Evolutionary conservation across 352 stramenopile species (phyloP).

Genomic region (Globisporangium paroecandrum): DNA sequence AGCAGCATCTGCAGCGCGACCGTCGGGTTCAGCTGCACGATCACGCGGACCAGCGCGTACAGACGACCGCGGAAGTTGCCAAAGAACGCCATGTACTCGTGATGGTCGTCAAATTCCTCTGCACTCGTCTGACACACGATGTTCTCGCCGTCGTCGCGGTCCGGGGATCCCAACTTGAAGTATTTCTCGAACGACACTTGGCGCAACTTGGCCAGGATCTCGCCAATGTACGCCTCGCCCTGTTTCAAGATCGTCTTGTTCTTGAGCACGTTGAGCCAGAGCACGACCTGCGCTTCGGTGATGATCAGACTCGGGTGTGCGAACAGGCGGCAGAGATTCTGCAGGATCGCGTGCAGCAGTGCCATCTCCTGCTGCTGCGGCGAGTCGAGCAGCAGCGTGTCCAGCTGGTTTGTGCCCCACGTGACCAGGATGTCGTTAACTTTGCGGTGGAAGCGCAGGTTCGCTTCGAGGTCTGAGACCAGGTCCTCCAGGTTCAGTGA

Average conservation of each 20-base stretch:
- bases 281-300: slow-evolving; percentile 66
- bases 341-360: slow-evolving; percentile 41
- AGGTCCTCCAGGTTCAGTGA: slow-evolving; percentile 40
- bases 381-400: slow-evolving; percentile 44
- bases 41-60: slow-evolving; percentile 65
- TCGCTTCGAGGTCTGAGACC: slow-evolving; percentile 43
- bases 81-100: slow-evolving; percentile 70
- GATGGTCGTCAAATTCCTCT: slow-evolving; percentile 73
- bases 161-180: slow-evolving; percentile 70
- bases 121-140: slow-evolving; percentile 37
- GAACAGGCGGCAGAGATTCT: slow-evolving; percentile 55
- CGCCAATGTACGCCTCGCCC: slow-evolving; percentile 31
- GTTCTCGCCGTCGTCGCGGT: slow-evolving; percentile 44
- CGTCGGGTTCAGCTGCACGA: slow-evolving; percentile 56
- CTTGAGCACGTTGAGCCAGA: slow-evolving; percentile 75
- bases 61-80: slow-evolving; percentile 78
- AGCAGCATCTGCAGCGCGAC: slow-evolving; percentile 50
- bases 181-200: slow-evolving; percentile 76
- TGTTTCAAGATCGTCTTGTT: slow-evolving; percentile 56
- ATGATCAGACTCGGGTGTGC: slow-evolving; percentile 64
- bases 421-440: slow-evolving; percentile 72
- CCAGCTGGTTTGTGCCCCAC: slow-evolving; percentile 67
- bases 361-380: slow-evolving; percentile 41
- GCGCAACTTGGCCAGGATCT: slow-evolving; percentile 45
- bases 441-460: slow-evolving; percentile 69